Evolutionary conservation across 1,284 basidiomycete genomes (phyloP).

Genomic region (Ceraceosorus guamensis): DNA sequence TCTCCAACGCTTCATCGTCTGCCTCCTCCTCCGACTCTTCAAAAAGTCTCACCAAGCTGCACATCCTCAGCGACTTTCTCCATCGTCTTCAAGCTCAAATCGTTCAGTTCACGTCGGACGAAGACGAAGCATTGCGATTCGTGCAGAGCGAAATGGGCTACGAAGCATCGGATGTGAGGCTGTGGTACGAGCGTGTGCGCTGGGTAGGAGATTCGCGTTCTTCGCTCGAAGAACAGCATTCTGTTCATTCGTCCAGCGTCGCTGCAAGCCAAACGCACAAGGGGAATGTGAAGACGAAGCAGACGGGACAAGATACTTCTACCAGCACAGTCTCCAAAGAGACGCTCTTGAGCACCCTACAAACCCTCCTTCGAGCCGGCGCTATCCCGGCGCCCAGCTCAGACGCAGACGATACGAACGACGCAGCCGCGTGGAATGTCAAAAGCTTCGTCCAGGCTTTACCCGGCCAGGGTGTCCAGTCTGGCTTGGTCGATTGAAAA

Average conservation of each 20-base stretch:
- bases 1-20: background rate
- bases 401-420: too few relatives aligned
- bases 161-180: constrained; percentile 66
- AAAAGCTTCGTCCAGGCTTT: too few relatives aligned
- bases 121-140: constrained; percentile 14
- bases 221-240: constrained; percentile 11
- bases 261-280: background rate
- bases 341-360: constrained; percentile 22
- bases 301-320: constrained; percentile 19
- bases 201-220: constrained; percentile 34
- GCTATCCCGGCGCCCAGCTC: constrained; percentile 15
- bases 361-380: constrained; percentile 33
- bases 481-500: too few relatives aligned
- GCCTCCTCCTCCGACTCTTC: background rate
- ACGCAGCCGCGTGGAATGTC: too few relatives aligned
- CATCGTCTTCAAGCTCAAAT: constrained; percentile 21
- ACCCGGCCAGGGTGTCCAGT: too few relatives aligned
- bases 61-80: constrained; percentile 25
- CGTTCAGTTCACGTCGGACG: constrained; percentile 24
- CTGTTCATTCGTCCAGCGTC: background rate
- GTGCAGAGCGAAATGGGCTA: constrained; percentile 49
- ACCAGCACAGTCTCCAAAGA: constrained; percentile 21
- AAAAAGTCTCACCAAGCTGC: background rate
- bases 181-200: constrained; percentile 48
- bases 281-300: background rate